phyloP scores from a whole-genome alignment of 306 rosid genomes.

The Quercus parvula region DNA sequence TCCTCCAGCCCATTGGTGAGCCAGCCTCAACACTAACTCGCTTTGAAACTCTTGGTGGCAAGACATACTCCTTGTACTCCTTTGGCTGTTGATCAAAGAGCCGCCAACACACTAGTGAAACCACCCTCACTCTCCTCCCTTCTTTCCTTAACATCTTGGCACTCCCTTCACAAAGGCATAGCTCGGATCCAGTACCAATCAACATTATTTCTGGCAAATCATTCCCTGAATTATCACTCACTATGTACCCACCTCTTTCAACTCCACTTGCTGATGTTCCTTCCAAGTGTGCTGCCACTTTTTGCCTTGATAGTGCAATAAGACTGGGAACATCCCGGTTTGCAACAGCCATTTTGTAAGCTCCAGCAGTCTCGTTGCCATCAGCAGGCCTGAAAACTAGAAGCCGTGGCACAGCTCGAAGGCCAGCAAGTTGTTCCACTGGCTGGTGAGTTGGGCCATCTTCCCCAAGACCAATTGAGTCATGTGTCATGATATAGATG shows the following conservation, averaged over 20 bases:
- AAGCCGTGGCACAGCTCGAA: background rate
- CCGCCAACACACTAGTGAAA: background rate
- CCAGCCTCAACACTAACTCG: background rate
- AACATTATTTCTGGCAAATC: background rate
- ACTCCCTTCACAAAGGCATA: background rate
- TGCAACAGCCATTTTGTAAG: background rate
- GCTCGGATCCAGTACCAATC: background rate
- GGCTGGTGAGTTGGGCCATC: conserved; percentile 1
- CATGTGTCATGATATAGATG: background rate
- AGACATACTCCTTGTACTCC: background rate
- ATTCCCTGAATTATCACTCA: background rate
- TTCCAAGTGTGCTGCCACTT: background rate
- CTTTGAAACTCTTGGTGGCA: background rate
- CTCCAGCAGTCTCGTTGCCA: conserved; percentile 2
- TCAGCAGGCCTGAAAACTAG: background rate
- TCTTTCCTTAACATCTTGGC: background rate
- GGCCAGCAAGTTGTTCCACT: background rate
- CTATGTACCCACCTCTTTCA: background rate
- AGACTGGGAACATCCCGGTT: background rate
- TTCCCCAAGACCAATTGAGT: background rate
- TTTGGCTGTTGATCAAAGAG: background rate
- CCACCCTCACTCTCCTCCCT: conserved; percentile 4
- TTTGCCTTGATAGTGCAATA: background rate
- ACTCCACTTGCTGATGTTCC: background rate
- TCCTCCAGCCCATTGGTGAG: background rate